Evolutionary conservation across 495 filamentous ascomycete species (phyloP).

Genomic region (Podospora pseudoanserina): DNA sequence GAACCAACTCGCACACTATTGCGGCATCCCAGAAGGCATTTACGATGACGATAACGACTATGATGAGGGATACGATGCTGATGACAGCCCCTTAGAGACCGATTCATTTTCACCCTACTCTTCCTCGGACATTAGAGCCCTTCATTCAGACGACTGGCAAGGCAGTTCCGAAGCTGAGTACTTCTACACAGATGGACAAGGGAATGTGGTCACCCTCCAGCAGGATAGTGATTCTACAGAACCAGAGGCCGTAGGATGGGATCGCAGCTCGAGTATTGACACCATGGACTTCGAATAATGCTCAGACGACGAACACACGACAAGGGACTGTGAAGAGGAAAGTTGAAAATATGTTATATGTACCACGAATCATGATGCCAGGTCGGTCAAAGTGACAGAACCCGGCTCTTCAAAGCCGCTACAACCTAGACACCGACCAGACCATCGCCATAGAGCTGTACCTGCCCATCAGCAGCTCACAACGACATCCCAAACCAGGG

Average conservation of each 20-base stretch:
- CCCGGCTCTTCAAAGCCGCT: not conserved
- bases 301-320: not conserved
- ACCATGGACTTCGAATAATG: not conserved
- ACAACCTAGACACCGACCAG: not conserved
- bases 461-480: not conserved
- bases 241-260: slow-evolving; percentile 2
- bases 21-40: not conserved
- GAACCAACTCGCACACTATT: not conserved
- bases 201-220: slow-evolving; percentile 22
- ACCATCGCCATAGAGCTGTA: not conserved
- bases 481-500: not conserved
- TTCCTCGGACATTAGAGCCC: not conserved
- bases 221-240: not conserved
- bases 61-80: not conserved
- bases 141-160: not conserved
- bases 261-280: not conserved
- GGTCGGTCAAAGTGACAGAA: not conserved
- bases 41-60: not conserved
- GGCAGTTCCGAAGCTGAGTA: slow-evolving; percentile 26
- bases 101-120: not conserved
- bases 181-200: slow-evolving; percentile 28
- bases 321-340: slow-evolving; percentile 6
- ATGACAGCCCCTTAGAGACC: not conserved
- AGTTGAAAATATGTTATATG: slow-evolving; percentile 16
- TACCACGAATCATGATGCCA: slow-evolving; percentile 19